phyloP scores from a whole-genome alignment of 2,329 filamentous ascomycete genomes.

The Botrytis pseudocinerea region DNA sequence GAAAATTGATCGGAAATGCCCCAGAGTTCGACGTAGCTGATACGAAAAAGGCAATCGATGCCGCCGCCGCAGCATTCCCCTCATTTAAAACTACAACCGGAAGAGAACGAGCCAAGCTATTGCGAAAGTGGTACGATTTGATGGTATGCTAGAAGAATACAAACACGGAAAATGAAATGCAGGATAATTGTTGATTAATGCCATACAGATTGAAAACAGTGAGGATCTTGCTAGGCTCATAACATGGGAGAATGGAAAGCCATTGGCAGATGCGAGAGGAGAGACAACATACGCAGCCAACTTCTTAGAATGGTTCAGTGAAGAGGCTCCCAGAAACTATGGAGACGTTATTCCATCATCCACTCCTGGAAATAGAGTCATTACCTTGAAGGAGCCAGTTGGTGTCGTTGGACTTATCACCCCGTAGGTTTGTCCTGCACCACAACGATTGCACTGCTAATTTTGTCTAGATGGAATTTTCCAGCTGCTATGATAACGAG shows the following conservation, averaged over 20 bases:
- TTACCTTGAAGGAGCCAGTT: conserved; percentile 79
- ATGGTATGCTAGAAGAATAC: conserved; percentile 50
- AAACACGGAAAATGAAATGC: background rate
- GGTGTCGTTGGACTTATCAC: conserved; percentile 82
- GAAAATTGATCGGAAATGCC: conserved; percentile 75
- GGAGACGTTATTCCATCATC: conserved; percentile 74
- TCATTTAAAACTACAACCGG: conserved; percentile 70
- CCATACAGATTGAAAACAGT: conserved; percentile 57
- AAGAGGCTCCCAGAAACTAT: conserved; percentile 72
- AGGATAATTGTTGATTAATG: conserved; percentile 22
- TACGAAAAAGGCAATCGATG: conserved; percentile 76
- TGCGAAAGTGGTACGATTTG: conserved; percentile 80
- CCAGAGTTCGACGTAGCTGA: conserved; percentile 83
- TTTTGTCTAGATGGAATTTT: conserved; percentile 70
- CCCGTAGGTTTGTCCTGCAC: conserved; percentile 47
- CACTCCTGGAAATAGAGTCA: conserved; percentile 70
- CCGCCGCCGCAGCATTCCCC: conserved; percentile 75
- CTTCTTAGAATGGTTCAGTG: conserved; percentile 81
- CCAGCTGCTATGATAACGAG: conserved; percentile 74
- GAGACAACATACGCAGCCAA: conserved; percentile 72
- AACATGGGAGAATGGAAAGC: conserved; percentile 90
- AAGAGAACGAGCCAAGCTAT: conserved; percentile 70
- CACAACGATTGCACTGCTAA: background rate
- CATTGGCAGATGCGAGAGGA: conserved; percentile 70
- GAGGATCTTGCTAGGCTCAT: conserved; percentile 82